Evolutionary conservation across 164 flowering plant species (phyloP).

Genomic region (Magnolia changhungtana): DNA sequence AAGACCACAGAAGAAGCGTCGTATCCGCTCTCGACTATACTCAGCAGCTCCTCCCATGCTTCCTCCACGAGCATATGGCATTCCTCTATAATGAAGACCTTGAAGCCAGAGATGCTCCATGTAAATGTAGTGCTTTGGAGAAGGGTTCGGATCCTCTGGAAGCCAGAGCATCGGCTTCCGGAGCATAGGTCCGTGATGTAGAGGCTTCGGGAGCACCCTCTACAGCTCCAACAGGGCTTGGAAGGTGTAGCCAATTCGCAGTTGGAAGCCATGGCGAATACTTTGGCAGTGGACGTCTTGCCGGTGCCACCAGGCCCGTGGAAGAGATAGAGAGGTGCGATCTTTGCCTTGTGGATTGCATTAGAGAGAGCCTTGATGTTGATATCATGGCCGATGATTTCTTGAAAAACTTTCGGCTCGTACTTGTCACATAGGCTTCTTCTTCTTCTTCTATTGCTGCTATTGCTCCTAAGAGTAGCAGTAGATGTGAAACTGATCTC

Average conservation of each 20-base stretch:
- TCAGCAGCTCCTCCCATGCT: constrained; percentile 36
- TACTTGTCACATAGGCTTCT: constrained; percentile 19
- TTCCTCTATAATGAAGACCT: constrained; percentile 36
- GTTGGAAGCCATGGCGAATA: constrained; percentile 34
- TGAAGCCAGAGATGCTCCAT: constrained; percentile 19
- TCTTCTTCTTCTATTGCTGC: background rate
- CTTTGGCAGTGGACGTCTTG: constrained; percentile 36
- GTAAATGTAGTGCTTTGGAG: constrained; percentile 28
- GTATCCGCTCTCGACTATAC: constrained; percentile 12
- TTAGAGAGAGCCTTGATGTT: constrained; percentile 23
- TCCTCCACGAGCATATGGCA: constrained; percentile 22
- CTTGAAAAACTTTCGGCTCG: constrained; percentile 30
- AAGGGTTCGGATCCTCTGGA: constrained; percentile 27
- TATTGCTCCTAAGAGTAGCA: background rate
- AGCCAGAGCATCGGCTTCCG: constrained; percentile 27
- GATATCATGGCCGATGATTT: constrained; percentile 31
- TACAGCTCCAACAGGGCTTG: constrained; percentile 42
- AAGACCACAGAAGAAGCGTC: constrained; percentile 16
- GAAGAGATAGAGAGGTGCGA: constrained; percentile 35
- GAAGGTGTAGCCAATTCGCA: constrained; percentile 24
- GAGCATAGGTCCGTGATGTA: constrained; percentile 30
- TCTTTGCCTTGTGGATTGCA: constrained; percentile 25
- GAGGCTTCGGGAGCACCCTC: constrained; percentile 34
- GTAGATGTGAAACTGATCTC: background rate
- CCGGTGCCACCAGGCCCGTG: constrained; percentile 46